These are phyloP conservation scores for Termitomyces bulborhizus DNA, from an alignment of 768 basidiomycete species.

Conservation along the genomic window DNA sequence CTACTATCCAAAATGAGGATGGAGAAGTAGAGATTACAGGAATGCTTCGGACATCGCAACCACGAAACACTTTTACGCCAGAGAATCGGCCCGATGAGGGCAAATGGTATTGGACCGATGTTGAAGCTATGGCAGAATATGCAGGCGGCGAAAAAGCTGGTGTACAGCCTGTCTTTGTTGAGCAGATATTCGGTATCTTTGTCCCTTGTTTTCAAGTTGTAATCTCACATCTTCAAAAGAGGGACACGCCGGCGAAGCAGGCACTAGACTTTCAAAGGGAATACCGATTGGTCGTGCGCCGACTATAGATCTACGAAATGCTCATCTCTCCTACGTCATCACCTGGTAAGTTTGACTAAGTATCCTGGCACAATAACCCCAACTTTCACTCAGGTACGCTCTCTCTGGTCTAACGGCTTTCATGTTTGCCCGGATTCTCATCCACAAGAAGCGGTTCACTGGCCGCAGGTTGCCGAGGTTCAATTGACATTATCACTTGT, in stretches of 20 bases:
- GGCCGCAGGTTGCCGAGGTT: constrained; percentile 56
- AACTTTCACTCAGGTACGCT: constrained; percentile 61
- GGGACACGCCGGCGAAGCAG: constrained; percentile 75
- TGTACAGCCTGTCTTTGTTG: constrained; percentile 86
- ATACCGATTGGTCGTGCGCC: constrained; percentile 82
- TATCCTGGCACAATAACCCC: background rate
- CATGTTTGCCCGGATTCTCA: constrained; percentile 71
- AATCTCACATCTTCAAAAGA: constrained; percentile 39
- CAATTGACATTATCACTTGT: constrained; percentile 12
- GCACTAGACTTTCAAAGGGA: constrained; percentile 54
- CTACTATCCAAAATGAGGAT: constrained; percentile 28
- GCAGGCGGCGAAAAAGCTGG: constrained; percentile 66
- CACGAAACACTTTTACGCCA: constrained; percentile 78
- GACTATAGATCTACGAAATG: constrained; percentile 84
- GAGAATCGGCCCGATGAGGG: constrained; percentile 76
- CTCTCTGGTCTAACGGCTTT: constrained; percentile 77
- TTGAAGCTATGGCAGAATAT: constrained; percentile 70
- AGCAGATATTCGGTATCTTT: constrained; percentile 77
- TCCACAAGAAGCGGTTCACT: constrained; percentile 44
- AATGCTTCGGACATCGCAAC: constrained; percentile 78
- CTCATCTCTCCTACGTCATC: constrained; percentile 90
- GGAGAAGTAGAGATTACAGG: constrained; percentile 73
- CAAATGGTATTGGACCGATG: constrained; percentile 91
- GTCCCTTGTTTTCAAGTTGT: background rate
- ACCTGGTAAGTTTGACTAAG: constrained; percentile 62